Conservation (phyloP, 805 yeast species). For the Ogataea thermomethanolica region DNA sequence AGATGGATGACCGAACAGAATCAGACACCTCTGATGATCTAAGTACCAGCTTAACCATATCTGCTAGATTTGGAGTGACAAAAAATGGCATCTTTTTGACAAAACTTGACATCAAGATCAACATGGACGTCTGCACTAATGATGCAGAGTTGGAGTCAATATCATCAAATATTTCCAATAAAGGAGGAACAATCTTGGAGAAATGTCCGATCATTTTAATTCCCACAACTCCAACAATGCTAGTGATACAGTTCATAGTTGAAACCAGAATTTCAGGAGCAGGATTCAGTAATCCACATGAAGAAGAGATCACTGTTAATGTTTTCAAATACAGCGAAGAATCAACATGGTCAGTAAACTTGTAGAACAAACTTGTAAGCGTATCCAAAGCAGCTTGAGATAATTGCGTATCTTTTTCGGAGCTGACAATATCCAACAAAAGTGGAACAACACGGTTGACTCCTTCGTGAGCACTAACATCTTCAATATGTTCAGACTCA, state of each 20-base stretch:
- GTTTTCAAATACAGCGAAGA: slow-evolving; percentile 45
- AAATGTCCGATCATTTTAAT: slow-evolving; percentile 81
- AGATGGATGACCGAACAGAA: slow-evolving; percentile 56
- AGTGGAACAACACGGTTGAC: slow-evolving; percentile 50
- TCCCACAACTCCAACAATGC: slow-evolving; percentile 71
- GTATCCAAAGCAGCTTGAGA: slow-evolving; percentile 71
- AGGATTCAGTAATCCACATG: slow-evolving; percentile 48
- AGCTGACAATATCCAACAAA: slow-evolving; percentile 40
- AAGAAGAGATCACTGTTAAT: slow-evolving; percentile 46
- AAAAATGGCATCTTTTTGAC: slow-evolving; percentile 85
- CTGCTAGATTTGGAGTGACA: slow-evolving; percentile 63
- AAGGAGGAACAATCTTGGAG: slow-evolving; percentile 79
- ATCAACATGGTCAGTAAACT: slow-evolving; percentile 54
- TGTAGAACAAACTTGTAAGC: slow-evolving; percentile 56
- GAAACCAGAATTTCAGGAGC: slow-evolving; percentile 66
- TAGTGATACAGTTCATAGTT: slow-evolving; percentile 67
- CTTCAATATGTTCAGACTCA: slow-evolving; percentile 58
- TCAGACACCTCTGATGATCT: slow-evolving; percentile 57
- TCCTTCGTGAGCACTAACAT: slow-evolving; percentile 45
- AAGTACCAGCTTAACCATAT: slow-evolving; percentile 57
- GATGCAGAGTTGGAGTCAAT: slow-evolving; percentile 32
- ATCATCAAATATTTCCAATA: slow-evolving; percentile 55
- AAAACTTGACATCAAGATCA: slow-evolving; percentile 69
- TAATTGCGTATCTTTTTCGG: slow-evolving; percentile 43
- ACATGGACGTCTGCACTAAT: slow-evolving; percentile 63